Base-by-base conservation (phyloP, 2,329 filamentous ascomycete genomes). In the Hyphodiscus sp. region DNA sequence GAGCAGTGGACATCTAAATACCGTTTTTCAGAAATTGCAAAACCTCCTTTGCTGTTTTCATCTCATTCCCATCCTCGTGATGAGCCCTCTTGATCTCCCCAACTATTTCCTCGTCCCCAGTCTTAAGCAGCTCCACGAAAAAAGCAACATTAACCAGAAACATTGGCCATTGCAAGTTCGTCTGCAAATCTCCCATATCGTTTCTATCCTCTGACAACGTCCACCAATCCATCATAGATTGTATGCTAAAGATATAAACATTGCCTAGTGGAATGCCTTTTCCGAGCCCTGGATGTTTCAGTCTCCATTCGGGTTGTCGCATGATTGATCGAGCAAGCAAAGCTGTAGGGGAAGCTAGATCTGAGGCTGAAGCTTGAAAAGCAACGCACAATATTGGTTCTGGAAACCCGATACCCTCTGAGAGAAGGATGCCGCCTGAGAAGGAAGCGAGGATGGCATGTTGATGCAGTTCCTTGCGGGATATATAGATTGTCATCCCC, bases 141-240 rank as follows among this genome's bases (percentile, higher is more conserved):
- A 45, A 45, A 11, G 52, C 52, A 6, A 46, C 43, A 54, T 54
- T 54, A 1, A 54, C 30, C 44, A 54, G 26, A 16, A 54, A 44
- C 26, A 54, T 23, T 10, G 52, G 49, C 52, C 52, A 54, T 16
- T 54, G 49, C 23, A 54, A 38, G 44, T 54, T 54, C 41, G 15
- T 47, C 44, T 54, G 52, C 48, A 54, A 49, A 49, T 54, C 48
- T 6, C 44, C 52, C 52, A 54, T 51, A 26, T 54, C 52, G 30
- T 54, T 54, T 33, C 52, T 15, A 48, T 54, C 52, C 23, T 54
- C 52, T 6, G 46, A 50, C 19, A 54, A 20, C 6, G 49, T 54
- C 52, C 52, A 54, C 52, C 52, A 54, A 29, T 51, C 48, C 49
- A 54, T 29, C 52, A 54, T 54, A 10, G 41, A 50, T 29, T 50